A percentile compares a stretch with the other conserved stretches of the same genome.
These are phyloP conservation scores for Saccharomyces paradoxus DNA, from an alignment of 805 yeast genomes.

Conservation along the genomic window DNA sequence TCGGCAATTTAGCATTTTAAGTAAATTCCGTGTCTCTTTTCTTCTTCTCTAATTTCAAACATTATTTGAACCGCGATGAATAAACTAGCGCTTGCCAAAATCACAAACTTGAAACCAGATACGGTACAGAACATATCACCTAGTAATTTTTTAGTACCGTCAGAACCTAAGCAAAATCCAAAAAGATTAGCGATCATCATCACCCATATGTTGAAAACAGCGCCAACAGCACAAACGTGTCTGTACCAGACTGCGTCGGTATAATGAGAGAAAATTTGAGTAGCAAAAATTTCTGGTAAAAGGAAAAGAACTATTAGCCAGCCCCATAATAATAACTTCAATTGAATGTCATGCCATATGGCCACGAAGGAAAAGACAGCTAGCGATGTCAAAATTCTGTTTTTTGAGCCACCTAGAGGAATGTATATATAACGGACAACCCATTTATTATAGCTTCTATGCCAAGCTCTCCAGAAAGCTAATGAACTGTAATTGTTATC, in stretches of 20 bases:
- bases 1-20: constrained; percentile 48
- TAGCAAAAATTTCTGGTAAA: constrained; percentile 72
- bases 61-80: constrained; percentile 85
- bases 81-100: constrained; percentile 53
- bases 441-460: constrained; percentile 87
- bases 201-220: constrained; percentile 86
- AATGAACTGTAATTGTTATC: constrained; percentile 86
- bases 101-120: constrained; percentile 56
- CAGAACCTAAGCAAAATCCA: constrained; percentile 90
- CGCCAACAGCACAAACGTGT: constrained; percentile 78
- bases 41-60: constrained; percentile 87
- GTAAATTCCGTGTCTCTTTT: constrained; percentile 73
- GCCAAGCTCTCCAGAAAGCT: constrained; percentile 99
- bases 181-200: constrained; percentile 95
- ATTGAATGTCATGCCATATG: constrained; percentile 94
- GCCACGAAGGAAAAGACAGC: constrained; percentile 94
- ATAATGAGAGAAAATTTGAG: constrained; percentile 35
- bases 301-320: constrained; percentile 85
- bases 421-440: constrained; percentile 79
- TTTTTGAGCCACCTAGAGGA: constrained; percentile 78
- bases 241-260: constrained; percentile 59
- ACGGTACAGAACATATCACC: constrained; percentile 63
- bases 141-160: constrained; percentile 65
- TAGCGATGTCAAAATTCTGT: constrained; percentile 66
- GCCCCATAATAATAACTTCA: constrained; percentile 86